Evolutionary conservation across 148 eudicot species (phyloP), one percentile per base, ranked within the genome.

Genomic region (Fagopyrum tataricum): DNA sequence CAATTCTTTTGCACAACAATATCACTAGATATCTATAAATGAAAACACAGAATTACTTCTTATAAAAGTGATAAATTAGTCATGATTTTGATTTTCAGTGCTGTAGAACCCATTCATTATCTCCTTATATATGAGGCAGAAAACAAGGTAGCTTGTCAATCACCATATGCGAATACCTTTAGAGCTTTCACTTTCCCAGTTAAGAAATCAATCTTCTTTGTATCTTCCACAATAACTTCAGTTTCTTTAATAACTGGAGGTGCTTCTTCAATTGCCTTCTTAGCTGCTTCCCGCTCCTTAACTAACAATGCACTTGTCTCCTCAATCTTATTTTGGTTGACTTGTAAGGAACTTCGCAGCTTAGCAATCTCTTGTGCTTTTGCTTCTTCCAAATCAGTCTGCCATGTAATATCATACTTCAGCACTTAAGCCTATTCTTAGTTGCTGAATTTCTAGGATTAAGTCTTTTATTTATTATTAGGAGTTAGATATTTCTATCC

Each of bases 321-420:
- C 46, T 90, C 96, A 68, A 85, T 79, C 77, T 83, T 86, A 23
- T 47, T 75, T 80, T 87, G 89, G 91, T 83, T 75, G 67, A 72
- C 80, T 82, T 90, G 92, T 80, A 96, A 68, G 72, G 88, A 80
- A 78, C 67, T 83, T 74, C 86, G 89, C 77, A 90, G 76, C 76
- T 92, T 96, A 51, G 80, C 64, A 15, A 85, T 85, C 85, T 92
- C 99, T 75, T 86, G 91, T 77, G 84, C 53, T 84, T 96, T 96
- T 75, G 92, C 82, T 82, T 92, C 99, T 86, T 96, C 99, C 84
- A 85, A 59, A 81, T 92, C 99, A 47, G 89, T 86, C 99, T 96
- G 90, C 81, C 86, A 59, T 40, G 70, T n/a, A 24, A 72, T 17
- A 42, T 56, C 76, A 79, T 70, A 73, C 9, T 21, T 70, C 67